These are phyloP conservation scores for Astraeus odoratus DNA, from an alignment of 768 basidiomycete species.

Conservation along the genomic window DNA sequence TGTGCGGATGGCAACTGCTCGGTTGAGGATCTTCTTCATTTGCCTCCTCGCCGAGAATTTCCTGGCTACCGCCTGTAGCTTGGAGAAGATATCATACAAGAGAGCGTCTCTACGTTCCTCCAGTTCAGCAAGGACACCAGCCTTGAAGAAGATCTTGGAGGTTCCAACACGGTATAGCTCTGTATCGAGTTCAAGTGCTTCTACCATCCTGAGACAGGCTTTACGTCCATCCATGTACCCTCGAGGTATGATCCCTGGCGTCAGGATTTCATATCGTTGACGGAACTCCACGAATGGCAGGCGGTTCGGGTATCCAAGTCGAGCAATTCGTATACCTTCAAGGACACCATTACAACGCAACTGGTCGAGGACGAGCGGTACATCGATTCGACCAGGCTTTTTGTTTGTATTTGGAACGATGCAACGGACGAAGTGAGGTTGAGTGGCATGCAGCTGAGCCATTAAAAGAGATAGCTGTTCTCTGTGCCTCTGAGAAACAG, in stretches of 20 bases:
- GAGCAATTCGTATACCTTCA: constrained; percentile 96
- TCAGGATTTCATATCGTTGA: constrained; percentile 92
- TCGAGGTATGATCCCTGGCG: constrained; percentile 85
- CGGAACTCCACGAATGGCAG: constrained; percentile 97
- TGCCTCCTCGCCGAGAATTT: constrained; percentile 84
- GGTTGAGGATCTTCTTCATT: constrained; percentile 91
- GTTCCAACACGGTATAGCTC: constrained; percentile 85
- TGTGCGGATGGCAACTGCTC: constrained; percentile 83
- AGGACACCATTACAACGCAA: constrained; percentile 97
- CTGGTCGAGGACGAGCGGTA: constrained; percentile 93
- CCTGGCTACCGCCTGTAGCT: constrained; percentile 78
- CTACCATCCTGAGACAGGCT: constrained; percentile 87
- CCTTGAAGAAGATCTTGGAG: constrained; percentile 99
- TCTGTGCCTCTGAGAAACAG: constrained; percentile 91
- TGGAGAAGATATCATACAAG: constrained; percentile 85
- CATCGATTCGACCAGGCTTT: constrained; percentile 86
- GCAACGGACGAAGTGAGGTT: constrained; percentile 97
- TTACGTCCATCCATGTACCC: constrained; percentile 99
- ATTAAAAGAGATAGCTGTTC: constrained; percentile 92
- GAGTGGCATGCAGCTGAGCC: constrained; percentile 85
- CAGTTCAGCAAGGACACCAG: constrained; percentile 91
- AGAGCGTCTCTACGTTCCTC: constrained; percentile 87
- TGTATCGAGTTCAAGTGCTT: constrained; percentile 81
- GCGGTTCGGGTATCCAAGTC: constrained; percentile 94
- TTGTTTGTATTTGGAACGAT: constrained; percentile 94